Evolutionary conservation across 768 basidiomycete species (phyloP).

Genomic region (Porphyrellus cyaneotinctus): DNA sequence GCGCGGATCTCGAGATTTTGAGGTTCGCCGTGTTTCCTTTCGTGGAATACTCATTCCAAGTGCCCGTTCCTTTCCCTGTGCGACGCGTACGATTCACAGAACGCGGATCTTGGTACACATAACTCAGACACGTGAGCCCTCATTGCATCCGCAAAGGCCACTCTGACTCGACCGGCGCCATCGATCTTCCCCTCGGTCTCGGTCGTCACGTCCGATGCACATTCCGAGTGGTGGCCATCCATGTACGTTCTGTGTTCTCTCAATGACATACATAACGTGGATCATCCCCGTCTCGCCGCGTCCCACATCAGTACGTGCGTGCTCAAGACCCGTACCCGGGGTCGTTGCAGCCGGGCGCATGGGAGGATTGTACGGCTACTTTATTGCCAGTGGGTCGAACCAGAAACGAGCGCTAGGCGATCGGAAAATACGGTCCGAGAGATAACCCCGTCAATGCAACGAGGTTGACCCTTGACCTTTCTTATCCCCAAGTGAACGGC

Average conservation of each 20-base stretch:
- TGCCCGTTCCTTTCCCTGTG: no score
- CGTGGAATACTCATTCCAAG: no score
- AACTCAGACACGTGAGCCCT: no score
- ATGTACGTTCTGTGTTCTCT: slow-evolving; percentile 2
- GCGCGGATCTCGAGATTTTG: not conserved
- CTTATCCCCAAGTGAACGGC: not conserved
- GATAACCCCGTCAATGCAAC: slow-evolving; percentile 1
- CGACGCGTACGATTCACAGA: no score
- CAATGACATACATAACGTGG: slow-evolving; percentile 1
- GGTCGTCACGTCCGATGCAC: slow-evolving; percentile 3
- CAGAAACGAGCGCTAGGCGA: not conserved
- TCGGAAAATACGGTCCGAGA: slow-evolving; percentile 1
- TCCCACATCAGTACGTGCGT: not conserved
- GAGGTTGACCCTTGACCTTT: not conserved
- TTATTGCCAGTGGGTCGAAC: not conserved
- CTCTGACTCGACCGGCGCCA: not conserved
- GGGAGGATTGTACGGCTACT: not conserved
- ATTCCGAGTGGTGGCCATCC: not conserved
- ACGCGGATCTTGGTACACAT: no score
- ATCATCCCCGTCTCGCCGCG: not conserved
- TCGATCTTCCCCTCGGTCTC: not conserved
- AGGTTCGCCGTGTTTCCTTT: no score
- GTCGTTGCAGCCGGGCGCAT: no score
- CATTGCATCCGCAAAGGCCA: not conserved
- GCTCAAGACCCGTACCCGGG: not conserved